Percentiles rank a stretch among this genome's conserved stretches.
Evolutionary conservation across 768 basidiomycete genomes (phyloP).

Genomic region (Clavulina sp.): DNA sequence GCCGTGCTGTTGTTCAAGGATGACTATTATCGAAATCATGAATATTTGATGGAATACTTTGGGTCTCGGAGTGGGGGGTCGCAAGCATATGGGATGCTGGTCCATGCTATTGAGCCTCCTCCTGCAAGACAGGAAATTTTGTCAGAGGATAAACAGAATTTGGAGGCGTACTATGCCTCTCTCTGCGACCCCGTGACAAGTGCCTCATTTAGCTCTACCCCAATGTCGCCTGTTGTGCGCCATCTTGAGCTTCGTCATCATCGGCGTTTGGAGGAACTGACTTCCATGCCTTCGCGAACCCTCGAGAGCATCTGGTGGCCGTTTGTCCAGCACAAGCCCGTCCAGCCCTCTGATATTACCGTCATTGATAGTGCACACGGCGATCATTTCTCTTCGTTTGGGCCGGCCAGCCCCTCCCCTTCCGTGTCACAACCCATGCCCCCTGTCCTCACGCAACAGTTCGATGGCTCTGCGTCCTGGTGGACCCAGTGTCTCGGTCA

Average conservation of each 20-base stretch:
- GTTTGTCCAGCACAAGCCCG: conserved; percentile 76
- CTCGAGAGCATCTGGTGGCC: conserved; percentile 88
- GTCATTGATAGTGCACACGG: conserved; percentile 81
- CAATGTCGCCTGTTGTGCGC: conserved; percentile 25
- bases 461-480: conserved; percentile 94
- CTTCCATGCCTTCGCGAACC: conserved; percentile 62
- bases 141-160: conserved; percentile 30
- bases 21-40: conserved; percentile 71
- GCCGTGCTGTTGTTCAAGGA: conserved; percentile 72
- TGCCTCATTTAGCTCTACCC: conserved; percentile 22
- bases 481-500: conserved; percentile 94
- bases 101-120: conserved; percentile 38
- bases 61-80: conserved; percentile 31
- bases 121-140: conserved; percentile 31
- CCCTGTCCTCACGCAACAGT: conserved; percentile 38
- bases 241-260: conserved; percentile 48
- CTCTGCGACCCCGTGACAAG: conserved; percentile 17
- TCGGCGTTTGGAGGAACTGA: conserved; percentile 50
- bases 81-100: conserved; percentile 22
- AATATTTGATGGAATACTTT: conserved; percentile 70
- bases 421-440: conserved; percentile 7
- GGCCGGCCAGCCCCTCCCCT: conserved; percentile 25
- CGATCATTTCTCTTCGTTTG: conserved; percentile 86
- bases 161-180: conserved; percentile 51
- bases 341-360: conserved; percentile 55